Evolutionary conservation across 495 filamentous ascomycete species (phyloP).

Genomic region (Penicillium macrosclerotiorum): DNA sequence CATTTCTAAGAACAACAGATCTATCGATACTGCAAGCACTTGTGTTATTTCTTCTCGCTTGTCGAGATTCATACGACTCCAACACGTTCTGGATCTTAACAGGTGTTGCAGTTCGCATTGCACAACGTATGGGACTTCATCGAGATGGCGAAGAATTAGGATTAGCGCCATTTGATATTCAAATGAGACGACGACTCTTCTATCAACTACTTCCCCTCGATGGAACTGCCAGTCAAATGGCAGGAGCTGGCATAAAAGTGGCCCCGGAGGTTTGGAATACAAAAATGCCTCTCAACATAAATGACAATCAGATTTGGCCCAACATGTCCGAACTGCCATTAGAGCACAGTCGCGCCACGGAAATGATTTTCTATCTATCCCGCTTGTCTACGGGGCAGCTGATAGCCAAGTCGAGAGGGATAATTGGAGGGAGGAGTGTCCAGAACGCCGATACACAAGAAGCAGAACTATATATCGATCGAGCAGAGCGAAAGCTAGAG

Average conservation of each 20-base stretch:
- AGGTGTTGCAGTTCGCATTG: constrained; percentile 47
- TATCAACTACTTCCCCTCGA: constrained; percentile 45
- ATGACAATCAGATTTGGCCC: constrained; percentile 53
- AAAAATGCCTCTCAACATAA: constrained; percentile 51
- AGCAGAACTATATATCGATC: constrained; percentile 36
- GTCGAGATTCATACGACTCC: constrained; percentile 32
- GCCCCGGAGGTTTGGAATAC: constrained; percentile 23
- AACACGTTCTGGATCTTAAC: constrained; percentile 38
- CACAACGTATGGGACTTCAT: constrained; percentile 48
- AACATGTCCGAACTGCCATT: constrained; percentile 19
- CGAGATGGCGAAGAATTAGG: constrained; percentile 42
- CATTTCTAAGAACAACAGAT: constrained; percentile 31
- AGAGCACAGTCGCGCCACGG: constrained; percentile 59
- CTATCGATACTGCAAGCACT: constrained; percentile 34
- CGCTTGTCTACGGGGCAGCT: constrained; percentile 44
- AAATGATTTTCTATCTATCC: constrained; percentile 77
- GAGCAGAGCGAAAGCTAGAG: constrained; percentile 28
- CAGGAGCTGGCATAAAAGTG: constrained; percentile 21
- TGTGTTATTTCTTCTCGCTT: constrained; percentile 27
- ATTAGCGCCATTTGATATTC: constrained; percentile 46
- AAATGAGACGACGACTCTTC: constrained; percentile 50
- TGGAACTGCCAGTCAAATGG: constrained; percentile 24
- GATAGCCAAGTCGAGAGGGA: constrained; percentile 4
- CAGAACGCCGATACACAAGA: constrained; percentile 29
- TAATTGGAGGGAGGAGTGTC: constrained; percentile 3